phyloP scores from a whole-genome alignment of 331 rosid genomes.

The Malus hybrid region DNA sequence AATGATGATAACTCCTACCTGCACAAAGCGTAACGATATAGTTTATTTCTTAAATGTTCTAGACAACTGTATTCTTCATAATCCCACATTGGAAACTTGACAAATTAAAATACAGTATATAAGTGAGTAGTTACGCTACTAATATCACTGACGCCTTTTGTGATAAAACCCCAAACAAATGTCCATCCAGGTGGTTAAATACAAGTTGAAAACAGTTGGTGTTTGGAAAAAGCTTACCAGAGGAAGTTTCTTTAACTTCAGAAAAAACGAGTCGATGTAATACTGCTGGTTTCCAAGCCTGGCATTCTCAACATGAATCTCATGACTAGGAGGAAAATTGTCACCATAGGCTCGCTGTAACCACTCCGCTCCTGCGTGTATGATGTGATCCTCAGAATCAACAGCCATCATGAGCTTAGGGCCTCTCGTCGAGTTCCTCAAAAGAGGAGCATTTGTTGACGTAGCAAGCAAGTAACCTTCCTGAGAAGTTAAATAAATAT shows the following conservation, averaged over 20 bases:
- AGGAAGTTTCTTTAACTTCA: constrained; percentile 89
- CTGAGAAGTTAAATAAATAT: constrained; percentile 84
- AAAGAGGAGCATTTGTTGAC: constrained; percentile 71
- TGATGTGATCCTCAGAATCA: constrained; percentile 56
- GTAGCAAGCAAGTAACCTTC: constrained; percentile 90
- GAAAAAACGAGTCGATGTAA: constrained; percentile 89
- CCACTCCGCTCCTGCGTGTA: constrained; percentile 70
- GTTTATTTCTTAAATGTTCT: background rate
- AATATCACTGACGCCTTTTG: background rate
- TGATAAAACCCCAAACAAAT: background rate
- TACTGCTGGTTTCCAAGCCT: constrained; percentile 62
- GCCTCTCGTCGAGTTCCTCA: constrained; percentile 50
- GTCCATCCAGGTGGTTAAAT: background rate
- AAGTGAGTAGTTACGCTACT: background rate
- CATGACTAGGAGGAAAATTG: constrained; percentile 61
- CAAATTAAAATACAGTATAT: background rate
- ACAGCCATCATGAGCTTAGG: constrained; percentile 77
- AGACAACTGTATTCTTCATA: background rate
- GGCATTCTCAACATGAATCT: constrained; percentile 79
- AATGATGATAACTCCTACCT: constrained; percentile 95
- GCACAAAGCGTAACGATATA: constrained; percentile 23
- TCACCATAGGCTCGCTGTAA: constrained; percentile 56
- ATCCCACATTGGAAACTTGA: background rate
- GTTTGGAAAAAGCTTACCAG: constrained; percentile 40
- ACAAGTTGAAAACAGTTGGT: background rate